phyloP scores from a whole-genome alignment of 805 yeast species.

The Yarrowia yakushimensis region DNA sequence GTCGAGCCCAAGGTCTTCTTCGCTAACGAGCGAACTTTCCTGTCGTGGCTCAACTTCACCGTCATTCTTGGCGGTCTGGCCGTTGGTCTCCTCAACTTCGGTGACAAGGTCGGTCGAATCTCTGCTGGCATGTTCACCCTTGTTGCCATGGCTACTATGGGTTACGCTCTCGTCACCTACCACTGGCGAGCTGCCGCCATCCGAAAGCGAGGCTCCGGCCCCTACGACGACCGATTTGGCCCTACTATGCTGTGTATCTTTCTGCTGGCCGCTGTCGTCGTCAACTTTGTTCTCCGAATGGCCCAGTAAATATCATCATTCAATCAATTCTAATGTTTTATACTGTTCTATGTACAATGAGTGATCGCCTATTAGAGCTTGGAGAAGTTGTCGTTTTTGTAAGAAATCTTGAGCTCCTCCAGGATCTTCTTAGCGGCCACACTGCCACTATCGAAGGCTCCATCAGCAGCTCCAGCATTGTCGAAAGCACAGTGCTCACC shows the following conservation, averaged over 20 bases:
- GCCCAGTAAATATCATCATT: slow-evolving; percentile 11
- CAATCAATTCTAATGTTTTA: slow-evolving; percentile 7
- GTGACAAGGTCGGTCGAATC: slow-evolving; percentile 88
- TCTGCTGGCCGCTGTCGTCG: slow-evolving; percentile 85
- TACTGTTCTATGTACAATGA: not conserved
- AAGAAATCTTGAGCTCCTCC: slow-evolving; percentile 1
- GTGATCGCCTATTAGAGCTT: not conserved
- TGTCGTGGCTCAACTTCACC: slow-evolving; percentile 98
- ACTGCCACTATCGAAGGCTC: slow-evolving; percentile 31
- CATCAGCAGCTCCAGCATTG: slow-evolving; percentile 32
- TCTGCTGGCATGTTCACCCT: slow-evolving; percentile 92
- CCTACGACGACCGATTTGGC: slow-evolving; percentile 98
- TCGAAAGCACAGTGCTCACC: slow-evolving; percentile 35
- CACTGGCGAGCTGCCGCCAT: slow-evolving; percentile 99
- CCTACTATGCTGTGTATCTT: slow-evolving; percentile 97
- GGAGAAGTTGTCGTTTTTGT: slow-evolving; percentile 11
- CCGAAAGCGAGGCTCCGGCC: slow-evolving; percentile 95
- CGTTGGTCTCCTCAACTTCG: slow-evolving; percentile 92
- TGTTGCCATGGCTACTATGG: slow-evolving; percentile 97
- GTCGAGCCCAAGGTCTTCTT: slow-evolving; percentile 99
- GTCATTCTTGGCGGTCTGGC: slow-evolving; percentile 96
- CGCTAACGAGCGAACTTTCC: slow-evolving; percentile 97
- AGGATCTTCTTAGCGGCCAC: slow-evolving; percentile 30
- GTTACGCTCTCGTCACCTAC: slow-evolving; percentile 89
- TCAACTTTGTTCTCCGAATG: slow-evolving; percentile 84